Evolutionary conservation across 148 eudicot species (phyloP).

Genomic region (Vaccinium corymbosum): DNA sequence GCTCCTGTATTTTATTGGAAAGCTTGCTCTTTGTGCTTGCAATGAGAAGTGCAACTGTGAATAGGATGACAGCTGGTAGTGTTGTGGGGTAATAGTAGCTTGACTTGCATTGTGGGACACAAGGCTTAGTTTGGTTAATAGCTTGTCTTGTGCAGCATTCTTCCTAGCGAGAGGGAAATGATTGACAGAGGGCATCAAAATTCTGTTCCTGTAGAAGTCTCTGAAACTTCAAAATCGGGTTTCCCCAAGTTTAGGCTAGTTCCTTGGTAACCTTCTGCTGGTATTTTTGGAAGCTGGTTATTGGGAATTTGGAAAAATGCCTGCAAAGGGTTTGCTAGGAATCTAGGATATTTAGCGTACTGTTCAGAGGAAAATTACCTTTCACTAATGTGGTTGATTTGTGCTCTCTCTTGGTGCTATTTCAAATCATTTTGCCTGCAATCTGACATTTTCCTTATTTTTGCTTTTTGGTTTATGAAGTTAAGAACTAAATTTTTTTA

Average conservation of each 20-base stretch:
- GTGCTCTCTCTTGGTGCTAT: slow-evolving; percentile 1
- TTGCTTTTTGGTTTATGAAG: background rate
- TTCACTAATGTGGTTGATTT: background rate
- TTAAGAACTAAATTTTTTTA: background rate
- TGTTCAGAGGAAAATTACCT: background rate
- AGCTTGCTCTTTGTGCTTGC: background rate
- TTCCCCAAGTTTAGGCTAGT: slow-evolving; percentile 3
- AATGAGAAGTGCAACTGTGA: background rate
- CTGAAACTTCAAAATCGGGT: background rate
- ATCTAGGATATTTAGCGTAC: background rate
- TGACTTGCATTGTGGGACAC: background rate
- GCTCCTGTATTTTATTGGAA: background rate
- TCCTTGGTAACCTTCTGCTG: background rate
- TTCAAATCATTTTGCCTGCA: background rate
- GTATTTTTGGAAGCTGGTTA: background rate
- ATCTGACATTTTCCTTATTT: background rate
- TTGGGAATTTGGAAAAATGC: background rate
- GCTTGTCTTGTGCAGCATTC: background rate
- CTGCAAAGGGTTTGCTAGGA: background rate
- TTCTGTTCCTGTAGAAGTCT: background rate
- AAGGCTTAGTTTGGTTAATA: background rate
- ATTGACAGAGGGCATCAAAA: background rate
- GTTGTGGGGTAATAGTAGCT: background rate
- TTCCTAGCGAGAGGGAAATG: background rate
- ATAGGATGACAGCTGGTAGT: background rate